Evolutionary conservation across 1,284 basidiomycete genomes (phyloP).

Genomic region (Stereum hirsutum): DNA sequence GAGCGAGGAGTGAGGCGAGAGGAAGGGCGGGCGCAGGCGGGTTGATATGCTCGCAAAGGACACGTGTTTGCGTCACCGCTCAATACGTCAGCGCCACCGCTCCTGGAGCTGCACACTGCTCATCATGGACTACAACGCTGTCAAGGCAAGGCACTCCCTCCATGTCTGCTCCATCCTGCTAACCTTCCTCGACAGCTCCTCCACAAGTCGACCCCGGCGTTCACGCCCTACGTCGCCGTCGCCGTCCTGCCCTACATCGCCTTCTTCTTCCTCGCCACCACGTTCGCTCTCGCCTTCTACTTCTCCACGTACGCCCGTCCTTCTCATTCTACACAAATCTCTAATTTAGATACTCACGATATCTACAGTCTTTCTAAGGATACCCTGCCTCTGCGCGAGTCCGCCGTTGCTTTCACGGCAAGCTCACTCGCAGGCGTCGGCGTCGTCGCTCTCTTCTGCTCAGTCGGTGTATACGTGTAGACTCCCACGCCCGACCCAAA

Average conservation of each 20-base stretch:
- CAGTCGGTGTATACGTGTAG: slow-evolving; percentile 81
- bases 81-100: slow-evolving; percentile 23
- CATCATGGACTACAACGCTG: slow-evolving; percentile 23
- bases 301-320: slow-evolving; percentile 68
- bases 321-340: neutral
- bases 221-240: slow-evolving; percentile 60
- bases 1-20: slow-evolving; percentile 6
- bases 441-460: slow-evolving; percentile 81
- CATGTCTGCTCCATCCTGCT: slow-evolving; percentile 1
- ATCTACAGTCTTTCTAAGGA: slow-evolving; percentile 58
- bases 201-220: slow-evolving; percentile 47
- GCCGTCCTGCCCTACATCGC: slow-evolving; percentile 65
- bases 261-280: slow-evolving; percentile 57
- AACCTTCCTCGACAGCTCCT: slow-evolving; percentile 29
- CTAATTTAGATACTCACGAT: neutral
- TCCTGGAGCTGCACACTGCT: slow-evolving; percentile 16
- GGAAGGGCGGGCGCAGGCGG: slow-evolving; percentile 10
- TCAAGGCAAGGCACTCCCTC: slow-evolving; percentile 26
- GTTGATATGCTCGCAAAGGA: slow-evolving; percentile 42
- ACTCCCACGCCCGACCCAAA: too few species aligned
- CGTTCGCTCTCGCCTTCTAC: slow-evolving; percentile 80
- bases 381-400: slow-evolving; percentile 59
- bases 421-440: slow-evolving; percentile 79
- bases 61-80: slow-evolving; percentile 31
- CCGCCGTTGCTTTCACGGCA: slow-evolving; percentile 59